Evolutionary conservation across 441 rosid genomes (phyloP).

Genomic region (Mallotus japonicus): DNA sequence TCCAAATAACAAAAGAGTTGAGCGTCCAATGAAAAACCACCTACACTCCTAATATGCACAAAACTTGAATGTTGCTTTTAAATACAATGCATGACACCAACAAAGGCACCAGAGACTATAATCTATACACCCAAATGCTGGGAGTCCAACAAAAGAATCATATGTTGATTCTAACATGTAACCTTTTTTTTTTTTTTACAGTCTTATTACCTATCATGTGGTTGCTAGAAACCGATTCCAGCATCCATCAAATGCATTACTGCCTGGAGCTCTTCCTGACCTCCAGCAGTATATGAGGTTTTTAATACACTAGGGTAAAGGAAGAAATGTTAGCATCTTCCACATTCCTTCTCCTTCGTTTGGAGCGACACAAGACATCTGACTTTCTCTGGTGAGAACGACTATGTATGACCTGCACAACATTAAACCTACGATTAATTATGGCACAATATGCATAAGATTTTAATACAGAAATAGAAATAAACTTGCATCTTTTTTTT

Average conservation of each 20-base stretch:
- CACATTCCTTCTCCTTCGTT: conserved; percentile 43
- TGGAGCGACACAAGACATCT: conserved; percentile 52
- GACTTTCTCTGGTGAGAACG: conserved; percentile 68
- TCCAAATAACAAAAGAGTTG: conserved; percentile 26
- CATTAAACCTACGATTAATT: neutral
- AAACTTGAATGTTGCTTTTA: conserved; percentile 32
- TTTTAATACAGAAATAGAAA: neutral
- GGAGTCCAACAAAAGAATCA: conserved; percentile 64
- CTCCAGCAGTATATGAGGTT: conserved; percentile 33
- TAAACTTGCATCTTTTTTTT: neutral
- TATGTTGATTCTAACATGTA: conserved; percentile 59
- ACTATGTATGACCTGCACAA: conserved; percentile 65
- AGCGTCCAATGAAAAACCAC: conserved; percentile 22
- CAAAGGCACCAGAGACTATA: conserved; percentile 47
- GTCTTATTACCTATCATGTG: conserved; percentile 33
- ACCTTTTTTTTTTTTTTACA: conserved; percentile 22
- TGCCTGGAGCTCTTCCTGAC: conserved; percentile 44
- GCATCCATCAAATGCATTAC: conserved; percentile 47
- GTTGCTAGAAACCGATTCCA: conserved; percentile 47
- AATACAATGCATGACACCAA: conserved; percentile 52
- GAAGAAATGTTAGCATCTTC: conserved; percentile 47
- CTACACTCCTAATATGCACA: conserved; percentile 46
- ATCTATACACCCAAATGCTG: conserved; percentile 55
- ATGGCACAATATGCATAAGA: neutral
- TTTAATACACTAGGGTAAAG: conserved; percentile 38